Base-by-base conservation (phyloP, 106 monocot species). In the Acanthochlamys bracteata region DNA sequence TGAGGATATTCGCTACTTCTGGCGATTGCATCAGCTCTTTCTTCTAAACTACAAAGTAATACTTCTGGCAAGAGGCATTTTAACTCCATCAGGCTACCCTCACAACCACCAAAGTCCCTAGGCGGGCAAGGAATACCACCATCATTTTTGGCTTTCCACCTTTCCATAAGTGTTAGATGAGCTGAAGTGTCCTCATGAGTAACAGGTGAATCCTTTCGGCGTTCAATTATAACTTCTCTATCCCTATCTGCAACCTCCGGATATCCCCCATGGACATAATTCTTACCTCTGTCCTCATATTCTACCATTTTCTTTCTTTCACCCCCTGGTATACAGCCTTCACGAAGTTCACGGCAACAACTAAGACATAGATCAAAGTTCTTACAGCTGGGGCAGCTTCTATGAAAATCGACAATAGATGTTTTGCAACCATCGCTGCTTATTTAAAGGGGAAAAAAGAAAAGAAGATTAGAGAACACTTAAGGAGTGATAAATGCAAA, bases 91-190 rank as follows among this genome's bases (percentile, higher is more conserved):
- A 70, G 16, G 13, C 68, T 64, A 49, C 51, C 42, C 26, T 78
- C 81, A 63, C 89, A 89, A 8, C 89, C 89, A 53, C 84, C 89
- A 0, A 89, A 39, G 21, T 76, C 78, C 33, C 65, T 59, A 13
- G 81, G 71, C 0, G 84, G 81, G 56, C 89, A 89, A 61, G 81
- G 84, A 73, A 89, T 84, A 58, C 84, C 84, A 24, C 84, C 84
- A 73, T 89, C 78, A 49, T 41, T 43, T 24, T 89, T 74, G 7
- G 72, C 25, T 71, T 81, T 84, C 89, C 89, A 89, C 45, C 73
- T 59, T 40, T 22, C 61, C 13, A 25, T 39, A 24, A 9, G 23
- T 14, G 7, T 67, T 12, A 59, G 56, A 53, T 26, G 60, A 19
- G 60, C 16, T 22, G 20, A 47, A 10, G 26, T 46, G 3, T 13